A percentile compares a stretch with the other conserved stretches of the same genome.
These are phyloP conservation scores for Populus hybrid DNA, from an alignment of 441 rosid species.

Conservation along the genomic window DNA sequence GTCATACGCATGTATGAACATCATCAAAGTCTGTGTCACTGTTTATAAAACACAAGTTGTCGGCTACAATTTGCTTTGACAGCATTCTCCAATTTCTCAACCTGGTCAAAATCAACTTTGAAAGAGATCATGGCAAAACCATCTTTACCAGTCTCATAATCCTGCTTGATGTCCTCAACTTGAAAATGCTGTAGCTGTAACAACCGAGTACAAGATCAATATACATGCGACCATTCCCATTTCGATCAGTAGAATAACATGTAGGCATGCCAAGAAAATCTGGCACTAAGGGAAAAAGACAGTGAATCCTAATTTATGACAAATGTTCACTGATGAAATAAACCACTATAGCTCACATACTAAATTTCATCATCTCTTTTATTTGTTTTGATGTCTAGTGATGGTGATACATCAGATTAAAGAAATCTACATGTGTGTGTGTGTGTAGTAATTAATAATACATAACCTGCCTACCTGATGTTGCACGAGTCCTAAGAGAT, in stretches of 20 bases:
- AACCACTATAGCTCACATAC: neutral
- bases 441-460: neutral
- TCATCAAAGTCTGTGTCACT: constrained; percentile 23
- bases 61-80: constrained; percentile 68
- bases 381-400: neutral
- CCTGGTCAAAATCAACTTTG: constrained; percentile 75
- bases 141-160: constrained; percentile 94
- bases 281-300: neutral
- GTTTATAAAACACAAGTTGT: constrained; percentile 63
- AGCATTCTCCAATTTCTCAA: constrained; percentile 66
- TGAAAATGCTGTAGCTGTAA: constrained; percentile 67
- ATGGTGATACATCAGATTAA: neutral
- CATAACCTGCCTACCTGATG: constrained; percentile 56
- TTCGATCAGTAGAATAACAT: neutral
- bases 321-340: neutral
- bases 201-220: constrained; percentile 12
- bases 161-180: constrained; percentile 74
- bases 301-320: neutral
- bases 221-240: neutral
- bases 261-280: neutral
- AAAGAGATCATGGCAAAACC: constrained; percentile 74
- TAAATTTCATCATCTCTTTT: neutral
- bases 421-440: neutral
- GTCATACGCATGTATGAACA: neutral
- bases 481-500: constrained; percentile 70